Conservation (phyloP, 192 early-diverging fungal species). For the Coemansia interrupta region DNA sequence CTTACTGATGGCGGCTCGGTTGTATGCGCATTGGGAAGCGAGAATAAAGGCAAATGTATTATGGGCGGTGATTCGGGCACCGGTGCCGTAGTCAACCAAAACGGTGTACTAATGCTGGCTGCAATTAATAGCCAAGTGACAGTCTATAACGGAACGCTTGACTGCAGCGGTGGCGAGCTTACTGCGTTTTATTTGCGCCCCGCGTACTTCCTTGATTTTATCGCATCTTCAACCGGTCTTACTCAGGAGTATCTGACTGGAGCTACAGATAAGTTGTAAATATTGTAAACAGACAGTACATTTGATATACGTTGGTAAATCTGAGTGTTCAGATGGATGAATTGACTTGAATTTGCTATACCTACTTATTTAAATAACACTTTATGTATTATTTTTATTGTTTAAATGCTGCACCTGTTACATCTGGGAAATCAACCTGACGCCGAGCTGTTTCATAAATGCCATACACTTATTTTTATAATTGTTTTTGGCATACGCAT, state of each 20-base stretch:
- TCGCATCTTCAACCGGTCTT: neutral
- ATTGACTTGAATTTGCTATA: too few species aligned
- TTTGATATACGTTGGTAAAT: neutral
- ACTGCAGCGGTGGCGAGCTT: neutral
- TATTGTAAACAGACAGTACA: neutral
- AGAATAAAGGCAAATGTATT: constrained; percentile 1
- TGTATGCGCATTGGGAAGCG: constrained; percentile 3
- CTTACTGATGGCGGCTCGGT: neutral
- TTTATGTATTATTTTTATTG: too few species aligned
- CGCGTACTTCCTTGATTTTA: constrained; percentile 6
- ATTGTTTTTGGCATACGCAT: too few species aligned
- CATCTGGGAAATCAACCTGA: too few species aligned
- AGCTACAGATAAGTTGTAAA: neutral
- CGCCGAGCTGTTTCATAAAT: too few species aligned
- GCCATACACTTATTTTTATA: too few species aligned
- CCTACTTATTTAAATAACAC: too few species aligned
- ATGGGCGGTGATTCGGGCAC: constrained; percentile 9
- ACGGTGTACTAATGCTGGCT: neutral
- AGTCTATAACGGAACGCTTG: neutral
- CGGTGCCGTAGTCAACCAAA: neutral
- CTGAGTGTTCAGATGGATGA: too few species aligned
- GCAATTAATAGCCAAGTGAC: constrained; percentile 5
- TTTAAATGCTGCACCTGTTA: too few species aligned
- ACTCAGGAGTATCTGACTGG: constrained; percentile 6
- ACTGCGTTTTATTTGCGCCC: constrained; percentile 2